Evolutionary conservation across 345 rosid species (phyloP), one percentile per base, ranked within the genome.

Genomic region (Salix viminalis): DNA sequence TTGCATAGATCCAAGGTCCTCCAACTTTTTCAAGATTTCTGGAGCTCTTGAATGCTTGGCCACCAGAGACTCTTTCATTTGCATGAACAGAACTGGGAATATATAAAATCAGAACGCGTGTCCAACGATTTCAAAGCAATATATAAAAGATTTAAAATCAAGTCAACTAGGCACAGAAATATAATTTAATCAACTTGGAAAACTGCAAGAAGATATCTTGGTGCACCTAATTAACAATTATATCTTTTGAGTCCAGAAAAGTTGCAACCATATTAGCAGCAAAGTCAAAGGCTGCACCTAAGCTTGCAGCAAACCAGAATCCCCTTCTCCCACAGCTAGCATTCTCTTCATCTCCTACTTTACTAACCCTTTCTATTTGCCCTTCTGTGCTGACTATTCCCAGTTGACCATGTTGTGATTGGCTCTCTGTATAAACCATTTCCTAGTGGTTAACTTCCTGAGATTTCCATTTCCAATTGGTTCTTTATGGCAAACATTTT

Each of bases 261-360:
- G 90, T 88, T 2, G 91, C 86, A 4, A 75, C 87, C 14, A 90
- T 77, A 73, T 85, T 90, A 13, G 67, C 1, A 26, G 89, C 86
- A 10, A 87, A 86, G 42, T 89, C 85, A 65, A 90, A 88, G 16
- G 86, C 83, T 30, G 11, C 76, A 46, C 84, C 97, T 65, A 89
- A 82, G 85, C 82, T 86, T 30, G 66, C 75, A 5, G 89, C 68
- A 67, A 56, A 56, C 89, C 88, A 74, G 90, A 91, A 78, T 84
- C 87, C 2, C 91, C 93, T 79, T 91, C 89, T 3, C 92, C 90
- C 4, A 90, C 88, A 34, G 37, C 0, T 34, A 34, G 13, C 12
- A 10, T 75, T 86, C 73, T 79, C 83, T 76, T 37, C 79, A 23
- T 13, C 44, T 42, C 4, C 39, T 39, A 7, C 28, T n/a, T 3